Conservation (phyloP, 2,329 filamentous ascomycete species). For the Epichloe hybrida region DNA sequence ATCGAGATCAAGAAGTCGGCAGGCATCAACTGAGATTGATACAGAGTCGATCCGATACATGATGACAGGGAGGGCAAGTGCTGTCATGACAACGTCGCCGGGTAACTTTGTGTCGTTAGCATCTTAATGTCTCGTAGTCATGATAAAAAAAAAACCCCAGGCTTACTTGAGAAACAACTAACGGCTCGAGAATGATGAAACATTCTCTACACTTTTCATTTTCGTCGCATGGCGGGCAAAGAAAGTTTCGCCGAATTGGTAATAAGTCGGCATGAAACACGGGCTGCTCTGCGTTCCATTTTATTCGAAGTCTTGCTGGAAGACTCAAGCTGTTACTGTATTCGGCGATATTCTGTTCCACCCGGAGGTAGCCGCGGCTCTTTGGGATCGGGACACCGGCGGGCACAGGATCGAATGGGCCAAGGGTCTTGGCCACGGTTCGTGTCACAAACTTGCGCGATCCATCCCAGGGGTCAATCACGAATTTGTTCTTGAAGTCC, state of each 20-base stretch:
- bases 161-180: constrained; percentile 64
- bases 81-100: constrained; percentile 54
- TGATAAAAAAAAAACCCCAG: no score
- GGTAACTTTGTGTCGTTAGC: constrained; percentile 40
- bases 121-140: neutral
- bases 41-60: constrained; percentile 73
- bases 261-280: constrained; percentile 67
- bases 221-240: constrained; percentile 51
- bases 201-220: constrained; percentile 32
- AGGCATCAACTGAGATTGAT: constrained; percentile 68
- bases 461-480: constrained; percentile 47
- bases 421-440: constrained; percentile 42
- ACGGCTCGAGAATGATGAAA: constrained; percentile 62
- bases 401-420: constrained; percentile 52
- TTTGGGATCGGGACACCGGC: constrained; percentile 33
- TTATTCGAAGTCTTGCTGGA: constrained; percentile 35
- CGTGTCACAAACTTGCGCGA: constrained; percentile 45
- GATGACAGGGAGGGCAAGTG: constrained; percentile 67
- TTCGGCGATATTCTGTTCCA: constrained; percentile 55
- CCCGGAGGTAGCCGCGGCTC: constrained; percentile 28
- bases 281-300: constrained; percentile 57
- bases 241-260: constrained; percentile 65
- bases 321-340: constrained; percentile 69
- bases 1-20: constrained; percentile 46
- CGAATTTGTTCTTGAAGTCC: constrained; percentile 35